phyloP scores from a whole-genome alignment of 1,139 yeast genomes.

The Geotrichum candidum region DNA sequence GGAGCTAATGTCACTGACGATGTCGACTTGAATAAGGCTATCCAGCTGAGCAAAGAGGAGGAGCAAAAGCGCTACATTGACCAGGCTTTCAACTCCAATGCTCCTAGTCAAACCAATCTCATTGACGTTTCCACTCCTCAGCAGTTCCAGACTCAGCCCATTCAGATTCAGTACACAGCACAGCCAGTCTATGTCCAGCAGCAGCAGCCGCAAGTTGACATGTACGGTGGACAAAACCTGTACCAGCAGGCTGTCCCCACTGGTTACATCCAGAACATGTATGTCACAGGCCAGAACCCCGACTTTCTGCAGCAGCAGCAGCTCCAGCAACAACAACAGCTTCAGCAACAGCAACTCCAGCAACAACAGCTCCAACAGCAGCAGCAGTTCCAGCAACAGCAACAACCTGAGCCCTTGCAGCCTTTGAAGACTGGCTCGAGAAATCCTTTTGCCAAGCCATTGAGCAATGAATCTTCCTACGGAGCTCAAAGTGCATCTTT shows the following conservation, averaged over 20 bases:
- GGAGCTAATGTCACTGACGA: constrained; percentile 24
- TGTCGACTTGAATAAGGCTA: constrained; percentile 73
- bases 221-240: not conserved
- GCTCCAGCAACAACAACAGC: constrained; percentile 27
- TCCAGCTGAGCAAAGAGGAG: constrained; percentile 80
- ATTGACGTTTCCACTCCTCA: constrained; percentile 24
- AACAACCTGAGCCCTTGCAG: constrained; percentile 40
- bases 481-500: constrained; percentile 21
- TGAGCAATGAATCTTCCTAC: constrained; percentile 22
- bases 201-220: not conserved
- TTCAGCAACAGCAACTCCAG: constrained; percentile 37
- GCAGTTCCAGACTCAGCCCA: constrained; percentile 17
- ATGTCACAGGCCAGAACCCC: constrained; percentile 27
- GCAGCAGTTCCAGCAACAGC: constrained; percentile 35
- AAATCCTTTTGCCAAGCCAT: constrained; percentile 74
- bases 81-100: not conserved
- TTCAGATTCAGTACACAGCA: constrained; percentile 19
- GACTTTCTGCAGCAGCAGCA: constrained; percentile 26
- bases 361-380: constrained; percentile 19
- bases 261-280: constrained; percentile 33
- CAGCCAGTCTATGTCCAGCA: not conserved
- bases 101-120: constrained; percentile 28
- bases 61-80: constrained; percentile 39
- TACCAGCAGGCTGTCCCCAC: not conserved
- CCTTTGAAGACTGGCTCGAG: constrained; percentile 78